A percentile compares a stretch with the other conserved stretches of the same genome.
These are phyloP conservation scores for Polygonum aviculare DNA, from an alignment of 148 eudicot genomes.

Conservation along the genomic window DNA sequence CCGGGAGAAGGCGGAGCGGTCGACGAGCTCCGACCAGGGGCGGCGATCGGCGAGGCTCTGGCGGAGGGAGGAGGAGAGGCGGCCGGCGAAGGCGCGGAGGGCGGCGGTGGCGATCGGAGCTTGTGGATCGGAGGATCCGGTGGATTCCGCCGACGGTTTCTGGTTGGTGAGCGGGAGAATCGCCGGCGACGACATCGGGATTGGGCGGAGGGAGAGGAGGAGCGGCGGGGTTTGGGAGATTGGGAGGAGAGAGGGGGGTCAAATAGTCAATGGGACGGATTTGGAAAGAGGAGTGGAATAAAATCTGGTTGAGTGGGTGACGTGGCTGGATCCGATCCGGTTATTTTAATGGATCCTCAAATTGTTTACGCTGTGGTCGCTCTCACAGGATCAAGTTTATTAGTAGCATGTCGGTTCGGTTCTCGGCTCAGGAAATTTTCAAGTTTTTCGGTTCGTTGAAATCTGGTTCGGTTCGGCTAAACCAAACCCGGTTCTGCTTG, in stretches of 20 bases:
- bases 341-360: no score
- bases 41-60: constrained; percentile 34
- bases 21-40: constrained; percentile 47
- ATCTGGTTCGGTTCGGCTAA: no score
- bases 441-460: no score
- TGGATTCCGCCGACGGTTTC: neutral
- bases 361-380: no score
- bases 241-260: neutral
- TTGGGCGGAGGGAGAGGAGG: neutral
- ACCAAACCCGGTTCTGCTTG: no score
- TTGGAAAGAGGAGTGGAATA: neutral
- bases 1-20: constrained; percentile 36
- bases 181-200: constrained; percentile 9
- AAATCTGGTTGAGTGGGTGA: no score
- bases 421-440: no score
- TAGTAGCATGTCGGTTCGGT: no score
- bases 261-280: neutral
- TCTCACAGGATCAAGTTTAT: no score
- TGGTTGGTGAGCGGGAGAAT: constrained; percentile 1
- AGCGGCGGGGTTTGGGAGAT: neutral
- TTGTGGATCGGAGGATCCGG: neutral
- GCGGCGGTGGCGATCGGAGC: constrained; percentile 21
- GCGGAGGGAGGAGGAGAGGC: constrained; percentile 22
- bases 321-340: no score
- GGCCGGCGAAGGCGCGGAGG: constrained; percentile 26